A percentile compares a stretch with the other conserved stretches of the same genome.
Conservation (phyloP, 2,329 filamentous ascomycete species). For the Curvularia verruculosa region DNA sequence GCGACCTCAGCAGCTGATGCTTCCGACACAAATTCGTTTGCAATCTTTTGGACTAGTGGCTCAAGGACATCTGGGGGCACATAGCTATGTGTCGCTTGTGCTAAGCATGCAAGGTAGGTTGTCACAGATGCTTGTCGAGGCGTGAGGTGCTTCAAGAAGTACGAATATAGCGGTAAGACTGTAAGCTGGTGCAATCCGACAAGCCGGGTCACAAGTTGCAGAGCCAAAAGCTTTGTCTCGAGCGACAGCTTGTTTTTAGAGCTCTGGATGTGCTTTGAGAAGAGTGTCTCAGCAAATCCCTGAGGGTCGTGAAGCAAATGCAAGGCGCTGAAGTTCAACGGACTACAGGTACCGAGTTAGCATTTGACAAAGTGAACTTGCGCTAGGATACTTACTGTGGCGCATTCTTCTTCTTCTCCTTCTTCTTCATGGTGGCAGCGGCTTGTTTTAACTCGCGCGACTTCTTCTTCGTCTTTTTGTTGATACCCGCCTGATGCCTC, state of each 20-base stretch:
- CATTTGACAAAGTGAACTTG: neutral
- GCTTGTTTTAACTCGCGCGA: conserved; percentile 80
- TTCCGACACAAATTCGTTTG: conserved; percentile 97
- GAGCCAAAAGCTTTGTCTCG: conserved; percentile 85
- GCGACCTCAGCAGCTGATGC: conserved; percentile 89
- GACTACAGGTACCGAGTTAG: conserved; percentile 34
- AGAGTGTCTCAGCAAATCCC: conserved; percentile 87
- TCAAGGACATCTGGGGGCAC: conserved; percentile 93
- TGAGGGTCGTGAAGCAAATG: conserved; percentile 95
- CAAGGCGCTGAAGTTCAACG: conserved; percentile 93
- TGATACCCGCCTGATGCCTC: conserved; percentile 85
- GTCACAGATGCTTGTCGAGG: conserved; percentile 79
- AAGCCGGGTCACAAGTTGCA: conserved; percentile 88
- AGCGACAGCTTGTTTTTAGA: conserved; percentile 83
- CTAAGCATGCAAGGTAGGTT: conserved; percentile 88
- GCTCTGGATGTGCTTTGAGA: conserved; percentile 88
- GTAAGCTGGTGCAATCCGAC: conserved; percentile 93
- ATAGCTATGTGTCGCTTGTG: conserved; percentile 87
- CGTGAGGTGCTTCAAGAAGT: conserved; percentile 46
- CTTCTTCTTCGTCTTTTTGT: conserved; percentile 95
- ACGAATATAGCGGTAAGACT: conserved; percentile 89
- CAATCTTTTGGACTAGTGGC: conserved; percentile 90
- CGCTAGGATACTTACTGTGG: conserved; percentile 61
- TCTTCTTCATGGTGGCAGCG: conserved; percentile 75
- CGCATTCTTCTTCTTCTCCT: conserved; percentile 85